Conservation (phyloP, 2,329 filamentous ascomycete species). For the Clonostachys byssicola region DNA sequence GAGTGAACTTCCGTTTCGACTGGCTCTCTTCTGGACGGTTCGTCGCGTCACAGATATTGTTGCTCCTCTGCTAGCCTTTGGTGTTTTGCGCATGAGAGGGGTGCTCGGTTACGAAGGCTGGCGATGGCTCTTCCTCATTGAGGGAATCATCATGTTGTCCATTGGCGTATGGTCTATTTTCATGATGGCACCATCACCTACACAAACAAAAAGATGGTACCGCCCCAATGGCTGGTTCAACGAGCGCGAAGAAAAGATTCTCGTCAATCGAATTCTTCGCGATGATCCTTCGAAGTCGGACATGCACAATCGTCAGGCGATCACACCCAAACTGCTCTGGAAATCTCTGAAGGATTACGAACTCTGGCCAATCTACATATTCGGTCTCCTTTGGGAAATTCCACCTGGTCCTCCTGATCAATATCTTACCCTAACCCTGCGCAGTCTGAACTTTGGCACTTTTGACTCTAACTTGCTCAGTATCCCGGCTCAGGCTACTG, state of each 20-base stretch:
- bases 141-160: slow-evolving; percentile 8
- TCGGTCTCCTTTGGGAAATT: slow-evolving; percentile 24
- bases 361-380: slow-evolving; percentile 48
- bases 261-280: slow-evolving; percentile 49
- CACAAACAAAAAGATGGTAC: slow-evolving; percentile 37
- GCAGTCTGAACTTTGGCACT: slow-evolving; percentile 17
- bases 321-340: slow-evolving; percentile 40
- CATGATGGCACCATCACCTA: slow-evolving; percentile 20
- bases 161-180: slow-evolving; percentile 19
- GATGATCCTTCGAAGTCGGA: slow-evolving; percentile 52
- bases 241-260: slow-evolving; percentile 51
- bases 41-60: slow-evolving; percentile 13
- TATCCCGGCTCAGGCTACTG: slow-evolving; percentile 48
- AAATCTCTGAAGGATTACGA: slow-evolving; percentile 46
- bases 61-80: slow-evolving; percentile 13
- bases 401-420: slow-evolving; percentile 13
- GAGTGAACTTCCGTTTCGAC: slow-evolving; percentile 13
- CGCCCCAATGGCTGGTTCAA: slow-evolving; percentile 51
- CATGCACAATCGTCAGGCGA: slow-evolving; percentile 50
- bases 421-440: slow-evolving; percentile 16
- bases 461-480: slow-evolving; percentile 61
- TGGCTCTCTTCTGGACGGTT: slow-evolving; percentile 15
- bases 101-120: slow-evolving; percentile 13
- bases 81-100: slow-evolving; percentile 15
- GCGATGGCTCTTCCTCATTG: slow-evolving; percentile 14